Conservation (phyloP, 2,329 filamentous ascomycete species). For the Chrysoporthe cubensis region DNA sequence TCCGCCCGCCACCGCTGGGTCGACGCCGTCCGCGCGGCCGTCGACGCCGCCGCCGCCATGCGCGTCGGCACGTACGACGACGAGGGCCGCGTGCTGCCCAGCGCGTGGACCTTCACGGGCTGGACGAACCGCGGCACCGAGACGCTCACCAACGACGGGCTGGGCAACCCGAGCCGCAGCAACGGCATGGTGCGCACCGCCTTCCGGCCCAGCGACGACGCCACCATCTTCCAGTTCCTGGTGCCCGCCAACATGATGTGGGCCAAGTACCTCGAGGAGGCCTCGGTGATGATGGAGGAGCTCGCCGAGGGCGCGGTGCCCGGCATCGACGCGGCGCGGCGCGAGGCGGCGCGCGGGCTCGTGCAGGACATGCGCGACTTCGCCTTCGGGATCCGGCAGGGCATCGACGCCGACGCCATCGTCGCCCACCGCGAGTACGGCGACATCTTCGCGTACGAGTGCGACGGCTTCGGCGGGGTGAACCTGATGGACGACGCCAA, state of each 20-base stretch:
- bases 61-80: conserved; percentile 69
- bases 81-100: conserved; percentile 53
- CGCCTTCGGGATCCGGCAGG: conserved; percentile 65
- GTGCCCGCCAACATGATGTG: conserved; percentile 82
- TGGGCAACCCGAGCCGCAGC: conserved; percentile 76
- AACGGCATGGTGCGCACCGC: conserved; percentile 80
- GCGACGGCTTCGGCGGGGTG: conserved; percentile 71
- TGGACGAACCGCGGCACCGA: conserved; percentile 72
- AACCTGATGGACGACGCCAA: conserved; percentile 76
- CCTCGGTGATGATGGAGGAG: conserved; percentile 54
- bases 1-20: conserved; percentile 67
- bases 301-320: conserved; percentile 44
- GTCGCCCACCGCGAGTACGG: conserved; percentile 63
- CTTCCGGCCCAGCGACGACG: conserved; percentile 83
- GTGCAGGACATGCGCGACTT: conserved; percentile 59
- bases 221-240: conserved; percentile 78
- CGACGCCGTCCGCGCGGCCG: conserved; percentile 66
- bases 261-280: conserved; percentile 58
- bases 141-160: conserved; percentile 72
- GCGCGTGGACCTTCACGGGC: conserved; percentile 75
- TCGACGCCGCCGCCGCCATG: conserved; percentile 68
- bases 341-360: conserved; percentile 45
- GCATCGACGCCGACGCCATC: conserved; percentile 73
- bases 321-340: conserved; percentile 35
- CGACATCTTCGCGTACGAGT: conserved; percentile 76